Conservation (phyloP, 1,139 yeast genomes). For the Blastobotrys buckinghamii region DNA sequence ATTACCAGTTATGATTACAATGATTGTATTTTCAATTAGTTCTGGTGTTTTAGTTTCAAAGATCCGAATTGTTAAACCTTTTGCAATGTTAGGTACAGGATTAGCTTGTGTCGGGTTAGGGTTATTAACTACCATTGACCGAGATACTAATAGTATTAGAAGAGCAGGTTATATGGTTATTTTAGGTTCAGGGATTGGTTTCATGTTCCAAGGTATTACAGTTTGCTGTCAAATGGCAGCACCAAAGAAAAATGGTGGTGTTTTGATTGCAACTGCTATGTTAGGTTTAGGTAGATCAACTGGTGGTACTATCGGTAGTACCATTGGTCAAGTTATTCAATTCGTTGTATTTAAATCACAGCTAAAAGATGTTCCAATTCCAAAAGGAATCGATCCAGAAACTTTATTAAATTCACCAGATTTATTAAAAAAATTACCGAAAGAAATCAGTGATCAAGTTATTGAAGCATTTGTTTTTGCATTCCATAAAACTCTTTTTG, state of each 20-base stretch:
- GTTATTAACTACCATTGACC: conserved; percentile 36
- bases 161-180: conserved; percentile 48
- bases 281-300: conserved; percentile 43
- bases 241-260: conserved; percentile 46
- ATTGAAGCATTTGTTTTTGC: conserved; percentile 22
- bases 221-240: conserved; percentile 51
- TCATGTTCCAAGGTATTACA: conserved; percentile 47
- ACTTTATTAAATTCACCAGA: conserved; percentile 20
- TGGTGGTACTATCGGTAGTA: conserved; percentile 47
- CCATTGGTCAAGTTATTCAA: conserved; percentile 45
- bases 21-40: conserved; percentile 42
- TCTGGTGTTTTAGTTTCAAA: conserved; percentile 45
- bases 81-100: conserved; percentile 42
- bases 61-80: conserved; percentile 45
- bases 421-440: conserved; percentile 17
- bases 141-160: conserved; percentile 22
- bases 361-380: conserved; percentile 10
- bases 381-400: conserved; percentile 12
- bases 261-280: conserved; percentile 46
- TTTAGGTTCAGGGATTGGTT: conserved; percentile 52
- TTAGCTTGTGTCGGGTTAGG: conserved; percentile 51
- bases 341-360: conserved; percentile 27
- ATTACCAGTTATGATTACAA: conserved; percentile 49
- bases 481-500: conserved; percentile 21
- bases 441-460: conserved; percentile 13